Conservation (phyloP, 306 rosid genomes). For the Aeschynomene evenia region DNA sequence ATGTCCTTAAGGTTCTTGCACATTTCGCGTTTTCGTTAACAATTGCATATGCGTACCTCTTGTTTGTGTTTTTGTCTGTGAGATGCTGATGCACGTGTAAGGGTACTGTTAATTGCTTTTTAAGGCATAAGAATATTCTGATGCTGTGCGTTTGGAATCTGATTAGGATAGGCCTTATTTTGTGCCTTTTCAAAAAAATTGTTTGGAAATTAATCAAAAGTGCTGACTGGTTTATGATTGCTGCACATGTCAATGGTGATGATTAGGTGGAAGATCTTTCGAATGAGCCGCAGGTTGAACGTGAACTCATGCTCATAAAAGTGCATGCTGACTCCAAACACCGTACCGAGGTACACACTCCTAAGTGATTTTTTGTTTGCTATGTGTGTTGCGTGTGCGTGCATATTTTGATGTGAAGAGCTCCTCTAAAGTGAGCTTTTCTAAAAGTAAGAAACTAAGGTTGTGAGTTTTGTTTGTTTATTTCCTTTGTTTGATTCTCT, state of each 20-base stretch:
- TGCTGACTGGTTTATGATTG: constrained; percentile 5
- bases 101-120: not conserved
- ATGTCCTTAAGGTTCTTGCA: constrained; percentile 55
- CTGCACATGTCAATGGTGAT: not conserved
- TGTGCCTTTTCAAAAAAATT: not conserved
- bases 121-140: not conserved
- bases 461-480: not conserved
- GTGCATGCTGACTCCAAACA: constrained; percentile 50
- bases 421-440: not conserved
- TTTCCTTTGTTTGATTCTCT: constrained; percentile 11
- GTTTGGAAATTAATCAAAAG: not conserved
- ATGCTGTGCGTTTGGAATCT: not conserved
- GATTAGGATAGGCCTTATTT: not conserved
- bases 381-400: not conserved
- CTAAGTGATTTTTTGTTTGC: not conserved
- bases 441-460: not conserved
- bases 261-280: constrained; percentile 77
- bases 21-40: not conserved
- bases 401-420: not conserved
- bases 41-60: not conserved
- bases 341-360: constrained; percentile 54
- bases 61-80: not conserved
- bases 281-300: constrained; percentile 73
- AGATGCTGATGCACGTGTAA: not conserved
- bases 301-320: constrained; percentile 76